phyloP scores from a whole-genome alignment of 2,329 filamentous ascomycete genomes.

The Sporothrix luriei region DNA sequence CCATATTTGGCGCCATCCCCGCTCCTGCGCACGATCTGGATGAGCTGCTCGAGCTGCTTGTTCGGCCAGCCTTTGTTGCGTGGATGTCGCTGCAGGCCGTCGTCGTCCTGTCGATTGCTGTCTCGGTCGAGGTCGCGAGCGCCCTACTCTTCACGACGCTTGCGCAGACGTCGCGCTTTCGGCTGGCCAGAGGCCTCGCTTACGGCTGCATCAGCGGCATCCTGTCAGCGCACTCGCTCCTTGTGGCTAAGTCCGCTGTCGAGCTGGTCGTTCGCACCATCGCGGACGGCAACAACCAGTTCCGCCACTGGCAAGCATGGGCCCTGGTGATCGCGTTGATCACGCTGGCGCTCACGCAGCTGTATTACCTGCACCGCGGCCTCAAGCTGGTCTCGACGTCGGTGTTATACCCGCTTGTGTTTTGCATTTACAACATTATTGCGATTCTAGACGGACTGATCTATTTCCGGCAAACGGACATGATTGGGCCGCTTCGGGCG shows the following conservation, averaged over 20 bases:
- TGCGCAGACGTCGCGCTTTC: constrained; percentile 66
- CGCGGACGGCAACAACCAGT: constrained; percentile 85
- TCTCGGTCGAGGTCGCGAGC: constrained; percentile 61
- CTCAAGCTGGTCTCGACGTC: constrained; percentile 94
- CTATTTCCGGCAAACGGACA: constrained; percentile 87
- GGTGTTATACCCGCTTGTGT: constrained; percentile 93
- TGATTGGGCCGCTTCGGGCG: constrained; percentile 74
- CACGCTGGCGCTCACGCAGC: constrained; percentile 78
- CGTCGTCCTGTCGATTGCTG: constrained; percentile 69
- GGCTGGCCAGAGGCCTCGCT: constrained; percentile 69
- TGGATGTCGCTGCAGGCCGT: constrained; percentile 86
- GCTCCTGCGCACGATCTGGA: constrained; percentile 86
- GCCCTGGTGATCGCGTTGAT: constrained; percentile 81
- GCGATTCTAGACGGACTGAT: constrained; percentile 96
- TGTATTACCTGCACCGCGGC: constrained; percentile 93
- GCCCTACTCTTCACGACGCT: constrained; percentile 43
- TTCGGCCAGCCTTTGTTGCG: constrained; percentile 72
- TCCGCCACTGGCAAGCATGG: constrained; percentile 94
- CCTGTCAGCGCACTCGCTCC: constrained; percentile 86
- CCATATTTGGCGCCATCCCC: constrained; percentile 88
- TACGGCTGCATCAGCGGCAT: constrained; percentile 92
- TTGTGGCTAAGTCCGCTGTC: constrained; percentile 95
- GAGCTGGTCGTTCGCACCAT: constrained; percentile 88
- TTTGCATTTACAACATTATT: constrained; percentile 99
- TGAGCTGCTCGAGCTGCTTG: constrained; percentile 77